Conservation (phyloP, 495 filamentous ascomycete species). For the Penicillium nucicola region DNA sequence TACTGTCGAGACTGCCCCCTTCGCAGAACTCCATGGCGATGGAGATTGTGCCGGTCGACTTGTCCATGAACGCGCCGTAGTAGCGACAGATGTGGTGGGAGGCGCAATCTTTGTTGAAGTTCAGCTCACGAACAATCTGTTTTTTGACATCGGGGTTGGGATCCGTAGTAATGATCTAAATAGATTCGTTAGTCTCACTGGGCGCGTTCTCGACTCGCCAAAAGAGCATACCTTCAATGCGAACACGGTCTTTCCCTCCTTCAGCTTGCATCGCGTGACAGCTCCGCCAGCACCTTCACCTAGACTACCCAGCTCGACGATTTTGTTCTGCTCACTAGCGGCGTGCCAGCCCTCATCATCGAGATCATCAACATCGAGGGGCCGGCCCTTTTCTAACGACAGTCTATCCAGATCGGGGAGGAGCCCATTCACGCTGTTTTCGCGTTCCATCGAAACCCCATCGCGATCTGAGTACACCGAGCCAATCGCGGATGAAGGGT, state of each 20-base stretch:
- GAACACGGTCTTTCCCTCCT: slow-evolving; percentile 90
- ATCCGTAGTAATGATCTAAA: slow-evolving; percentile 93
- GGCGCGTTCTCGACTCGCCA: slow-evolving; percentile 2
- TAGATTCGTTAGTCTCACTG: slow-evolving; percentile 10
- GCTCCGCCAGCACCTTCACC: slow-evolving; percentile 96
- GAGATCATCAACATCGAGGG: slow-evolving; percentile 85
- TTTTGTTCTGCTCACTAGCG: slow-evolving; percentile 81
- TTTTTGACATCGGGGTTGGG: slow-evolving; percentile 97
- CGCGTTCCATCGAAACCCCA: slow-evolving; percentile 68
- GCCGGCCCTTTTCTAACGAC: slow-evolving; percentile 73
- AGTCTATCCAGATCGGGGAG: slow-evolving; percentile 72
- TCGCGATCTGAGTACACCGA: slow-evolving; percentile 77
- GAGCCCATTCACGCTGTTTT: slow-evolving; percentile 62
- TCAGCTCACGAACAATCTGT: slow-evolving; percentile 91
- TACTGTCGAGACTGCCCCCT: slow-evolving; percentile 88
- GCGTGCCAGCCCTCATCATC: slow-evolving; percentile 95
- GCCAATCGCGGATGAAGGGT: slow-evolving; percentile 83
- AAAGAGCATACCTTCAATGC: slow-evolving; percentile 76
- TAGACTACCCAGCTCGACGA: slow-evolving; percentile 82
- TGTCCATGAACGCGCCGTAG: slow-evolving; percentile 93
- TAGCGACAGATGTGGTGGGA: slow-evolving; percentile 94
- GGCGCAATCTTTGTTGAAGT: slow-evolving; percentile 95
- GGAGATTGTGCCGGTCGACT: slow-evolving; percentile 87
- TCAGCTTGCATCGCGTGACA: slow-evolving; percentile 84
- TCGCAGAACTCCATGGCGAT: slow-evolving; percentile 99